Evolutionary conservation across 2,329 filamentous ascomycete genomes (phyloP).

Genomic region (Aureobasidium vineae): DNA sequence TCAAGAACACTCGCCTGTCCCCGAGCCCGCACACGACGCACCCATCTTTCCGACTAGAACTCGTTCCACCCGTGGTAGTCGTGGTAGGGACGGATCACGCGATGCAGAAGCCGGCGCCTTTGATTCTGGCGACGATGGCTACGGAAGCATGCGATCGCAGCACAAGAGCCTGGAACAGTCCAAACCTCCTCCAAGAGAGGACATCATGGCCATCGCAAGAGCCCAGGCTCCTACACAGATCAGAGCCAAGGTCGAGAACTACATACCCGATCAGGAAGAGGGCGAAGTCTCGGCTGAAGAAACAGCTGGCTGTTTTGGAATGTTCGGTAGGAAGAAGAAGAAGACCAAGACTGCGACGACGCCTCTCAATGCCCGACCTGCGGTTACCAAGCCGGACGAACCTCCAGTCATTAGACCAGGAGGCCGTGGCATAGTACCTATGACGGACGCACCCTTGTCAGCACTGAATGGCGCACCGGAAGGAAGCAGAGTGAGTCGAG

Average conservation of each 20-base stretch:
- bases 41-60: background rate
- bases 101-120: background rate
- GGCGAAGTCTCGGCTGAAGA: conserved; percentile 18
- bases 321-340: conserved; percentile 38
- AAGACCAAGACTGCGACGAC: conserved; percentile 16
- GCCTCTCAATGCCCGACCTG: background rate
- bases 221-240: conserved; percentile 3
- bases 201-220: background rate
- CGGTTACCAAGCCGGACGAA: conserved; percentile 22
- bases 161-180: conserved; percentile 18
- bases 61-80: background rate
- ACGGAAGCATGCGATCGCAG: conserved; percentile 12
- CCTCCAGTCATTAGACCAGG: conserved; percentile 44
- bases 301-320: conserved; percentile 36
- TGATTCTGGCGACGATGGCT: background rate
- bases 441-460: conserved; percentile 73
- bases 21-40: background rate
- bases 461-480: conserved; percentile 61
- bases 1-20: background rate
- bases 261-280: background rate
- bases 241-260: conserved; percentile 11
- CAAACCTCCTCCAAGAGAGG: background rate
- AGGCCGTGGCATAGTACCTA: conserved; percentile 51
- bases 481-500: conserved; percentile 58
- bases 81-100: background rate